Conservation (phyloP, 306 rosid genomes). For the Medicago truncatula region DNA sequence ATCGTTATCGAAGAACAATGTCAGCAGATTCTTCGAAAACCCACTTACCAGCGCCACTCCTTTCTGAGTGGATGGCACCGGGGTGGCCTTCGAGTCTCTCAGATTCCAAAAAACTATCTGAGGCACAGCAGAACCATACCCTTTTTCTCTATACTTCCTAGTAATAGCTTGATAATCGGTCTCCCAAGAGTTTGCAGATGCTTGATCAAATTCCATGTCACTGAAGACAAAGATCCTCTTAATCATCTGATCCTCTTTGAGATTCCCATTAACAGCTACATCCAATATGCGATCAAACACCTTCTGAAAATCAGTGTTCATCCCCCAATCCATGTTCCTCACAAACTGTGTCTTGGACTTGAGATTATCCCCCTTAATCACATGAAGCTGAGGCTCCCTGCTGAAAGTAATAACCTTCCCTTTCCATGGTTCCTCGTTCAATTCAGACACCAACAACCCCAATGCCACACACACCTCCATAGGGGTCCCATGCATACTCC, state of each 20-base stretch:
- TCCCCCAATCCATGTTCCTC: constrained; percentile 50
- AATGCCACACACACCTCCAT: constrained; percentile 68
- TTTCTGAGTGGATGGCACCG: constrained; percentile 53
- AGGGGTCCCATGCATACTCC: constrained; percentile 56
- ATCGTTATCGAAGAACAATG: constrained; percentile 55
- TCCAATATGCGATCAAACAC: constrained; percentile 64
- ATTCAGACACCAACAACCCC: constrained; percentile 70
- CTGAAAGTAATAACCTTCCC: constrained; percentile 71
- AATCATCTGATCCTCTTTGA: constrained; percentile 63
- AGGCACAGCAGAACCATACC: constrained; percentile 60
- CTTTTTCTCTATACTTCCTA: constrained; percentile 61
- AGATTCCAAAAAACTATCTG: constrained; percentile 77
- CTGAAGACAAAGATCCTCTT: constrained; percentile 72
- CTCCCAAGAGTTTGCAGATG: constrained; percentile 59
- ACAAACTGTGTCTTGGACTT: constrained; percentile 49
- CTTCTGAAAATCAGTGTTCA: constrained; percentile 62
- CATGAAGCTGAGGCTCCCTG: constrained; percentile 52
- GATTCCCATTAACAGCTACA: constrained; percentile 61
- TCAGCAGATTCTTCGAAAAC: constrained; percentile 75
- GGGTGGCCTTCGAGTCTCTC: constrained; percentile 60
- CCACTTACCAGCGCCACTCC: constrained; percentile 81
- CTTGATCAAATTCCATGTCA: constrained; percentile 77
- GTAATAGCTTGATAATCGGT: constrained; percentile 65
- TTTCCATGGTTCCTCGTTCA: constrained; percentile 68
- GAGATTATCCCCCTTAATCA: constrained; percentile 56